Base-by-base conservation (phyloP, 441 rosid genomes). In the Populus hybrid region DNA sequence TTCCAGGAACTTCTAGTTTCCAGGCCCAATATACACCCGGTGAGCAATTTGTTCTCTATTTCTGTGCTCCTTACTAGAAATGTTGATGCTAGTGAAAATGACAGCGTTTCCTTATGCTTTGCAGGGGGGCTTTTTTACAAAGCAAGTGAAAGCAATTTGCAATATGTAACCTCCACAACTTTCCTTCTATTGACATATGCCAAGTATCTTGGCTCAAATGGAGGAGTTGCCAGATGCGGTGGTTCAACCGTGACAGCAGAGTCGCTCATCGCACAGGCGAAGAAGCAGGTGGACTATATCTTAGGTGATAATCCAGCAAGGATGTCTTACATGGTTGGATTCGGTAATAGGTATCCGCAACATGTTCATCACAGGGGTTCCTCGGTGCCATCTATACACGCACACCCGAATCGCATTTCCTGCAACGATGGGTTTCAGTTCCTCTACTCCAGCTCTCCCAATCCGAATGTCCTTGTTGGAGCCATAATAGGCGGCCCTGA, bases 331-430 rank as follows among this genome's bases (percentile, higher is more conserved):
- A 95, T 95, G 98, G 88, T 93, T 6, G 99, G 96, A 59, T 95
- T 92, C 36, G 93, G 96, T 18, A 68, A 79, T 18, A 82, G 6
- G 77, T 95, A 83, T 69, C 98, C 98, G 9, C 84, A 77, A 53
- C 91, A 87, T 73, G 82, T 93, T n/a, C 99, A 95, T 82, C 99
- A 95, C 84, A 88, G 97, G 69, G 98, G 94, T n/a, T 85, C 99
- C 7, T 95, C 99, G 1, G n/a, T 87, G 71, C 99, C 97, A 4
- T 90, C 95, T 1, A 42, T 88, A 28, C 80, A 35, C 7, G 61
- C 78, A 33, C 98, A 93, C 69, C 93, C 94, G 0, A 72, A 50
- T 29, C 84, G 69, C 26, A 84, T 93, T 72, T 78, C 85, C 26
- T 95, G 97, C 85, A 36, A 50, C 78, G 50, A 75, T 74, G 95